Base-by-base conservation (phyloP, 2,329 filamentous ascomycete species). In the Alternaria triticina region DNA sequence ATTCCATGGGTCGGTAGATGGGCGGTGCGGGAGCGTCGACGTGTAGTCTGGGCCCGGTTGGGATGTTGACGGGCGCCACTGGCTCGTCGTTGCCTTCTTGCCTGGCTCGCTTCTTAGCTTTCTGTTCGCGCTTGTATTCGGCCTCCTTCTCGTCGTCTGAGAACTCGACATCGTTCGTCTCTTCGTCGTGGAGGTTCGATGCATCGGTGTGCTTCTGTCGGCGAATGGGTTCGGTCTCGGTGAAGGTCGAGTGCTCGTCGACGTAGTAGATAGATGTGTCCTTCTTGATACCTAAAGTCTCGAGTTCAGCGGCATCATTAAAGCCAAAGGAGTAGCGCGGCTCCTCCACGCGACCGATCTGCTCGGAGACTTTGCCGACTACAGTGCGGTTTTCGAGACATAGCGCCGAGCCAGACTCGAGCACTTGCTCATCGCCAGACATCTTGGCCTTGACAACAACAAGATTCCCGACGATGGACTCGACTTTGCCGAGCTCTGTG, bases 91-190 rank as follows among this genome's bases (percentile, higher is more conserved):
- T 72, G 50, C 67, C 68, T 28, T 79, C 74, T 11, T 64, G 75
- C 46, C 78, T 78, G 11, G 77, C 74, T 67, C 84, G 82, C 81
- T 85, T 84, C 78, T 86, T 85, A 85, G 89, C 90, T 84, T 90
- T 89, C 68, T 76, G 66, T 65, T 76, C 73, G 57, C 77, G 77
- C 73, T 82, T 96, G 77, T 93, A 89, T 71, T 94, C 92, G 8
- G 91, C 91, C 80, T 99, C 96, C 70, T 92, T 91, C 81, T 99
- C 96, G 73, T 99, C 96, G 70, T 99, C 96, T 0, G 95, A 97
- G 78, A 98, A 98, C 76, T 98, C 96, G 71, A 93, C 87, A 77
- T 98, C 95, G 40, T 97, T 92, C 30, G 91, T 87, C 81, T 98
- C 95, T 79, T 99, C 96, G 70, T 98, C 96, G 79, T 97, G 91